phyloP scores from a whole-genome alignment of 768 basidiomycete species.

The Gloeopeniophorella convolvens region DNA sequence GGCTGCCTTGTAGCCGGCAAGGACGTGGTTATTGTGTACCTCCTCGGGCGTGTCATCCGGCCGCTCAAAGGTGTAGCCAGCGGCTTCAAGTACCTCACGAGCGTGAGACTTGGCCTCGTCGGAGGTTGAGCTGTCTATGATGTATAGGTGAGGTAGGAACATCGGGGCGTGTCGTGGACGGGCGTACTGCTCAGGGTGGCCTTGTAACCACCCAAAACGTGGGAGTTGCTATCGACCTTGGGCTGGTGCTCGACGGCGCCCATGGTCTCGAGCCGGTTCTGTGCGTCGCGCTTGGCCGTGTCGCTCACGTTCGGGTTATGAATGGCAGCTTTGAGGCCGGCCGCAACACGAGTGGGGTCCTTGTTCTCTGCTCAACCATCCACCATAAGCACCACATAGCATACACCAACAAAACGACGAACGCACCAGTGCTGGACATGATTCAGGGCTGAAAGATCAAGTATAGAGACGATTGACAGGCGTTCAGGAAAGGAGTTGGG shows the following conservation, averaged over 20 bases:
- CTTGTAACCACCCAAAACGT: slow-evolving; percentile 41
- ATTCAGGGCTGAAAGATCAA: too few species aligned
- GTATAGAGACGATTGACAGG: too few species aligned
- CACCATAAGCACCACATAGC: too few species aligned
- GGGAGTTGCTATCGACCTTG: neutral
- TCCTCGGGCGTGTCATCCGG: slow-evolving; percentile 28
- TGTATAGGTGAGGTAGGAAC: too few species aligned
- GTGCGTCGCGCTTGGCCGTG: slow-evolving; percentile 46
- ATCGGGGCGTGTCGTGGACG: neutral
- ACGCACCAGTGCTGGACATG: too few species aligned
- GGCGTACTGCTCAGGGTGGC: slow-evolving; percentile 40
- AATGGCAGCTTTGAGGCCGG: slow-evolving; percentile 53
- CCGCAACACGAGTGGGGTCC: slow-evolving; percentile 42
- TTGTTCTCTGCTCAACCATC: slow-evolving; percentile 24
- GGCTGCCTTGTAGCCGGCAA: slow-evolving; percentile 53
- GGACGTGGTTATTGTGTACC: slow-evolving; percentile 40
- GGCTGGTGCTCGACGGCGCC: slow-evolving; percentile 19
- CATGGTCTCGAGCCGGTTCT: slow-evolving; percentile 39
- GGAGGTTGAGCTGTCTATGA: slow-evolving; percentile 41
- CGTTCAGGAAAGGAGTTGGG: too few species aligned
- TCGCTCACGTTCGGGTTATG: slow-evolving; percentile 52
- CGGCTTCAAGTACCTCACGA: slow-evolving; percentile 43
- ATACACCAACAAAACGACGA: too few species aligned
- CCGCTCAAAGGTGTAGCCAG: slow-evolving; percentile 32
- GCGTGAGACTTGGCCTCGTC: slow-evolving; percentile 47